Base-by-base conservation (phyloP, 192 early-diverging fungal species). In the Backusella luteola region DNA sequence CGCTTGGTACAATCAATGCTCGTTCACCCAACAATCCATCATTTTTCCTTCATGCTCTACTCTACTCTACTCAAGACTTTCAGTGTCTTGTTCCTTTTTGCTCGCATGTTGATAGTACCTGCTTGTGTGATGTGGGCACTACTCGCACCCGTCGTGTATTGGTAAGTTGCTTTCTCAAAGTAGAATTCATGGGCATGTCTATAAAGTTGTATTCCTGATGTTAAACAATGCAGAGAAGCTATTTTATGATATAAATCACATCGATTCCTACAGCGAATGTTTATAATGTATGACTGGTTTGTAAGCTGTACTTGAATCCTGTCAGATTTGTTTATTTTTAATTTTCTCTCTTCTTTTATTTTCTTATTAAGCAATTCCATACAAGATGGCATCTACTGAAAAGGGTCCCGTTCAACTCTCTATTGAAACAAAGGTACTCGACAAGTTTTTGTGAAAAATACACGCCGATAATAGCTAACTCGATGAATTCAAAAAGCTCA, bases 361-460 rank as follows among this genome's bases (percentile, higher is more conserved):
- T 26, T 34, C 17, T 32, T 71, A 15, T 49, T 49, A 77, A 76
- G 9, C 59, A 53, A 42, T 78, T 73, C 15, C 46, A 21, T 17
- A 19, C 0, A 75, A 41, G 52, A 78, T 81, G 76, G 35, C 76
- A 67, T 70, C 59, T 41, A 67, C 29, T 2, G 74, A 81, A 72
- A 75, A 77, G 46, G 80, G 80, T 6, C 80, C 80, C 42, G 68
- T 81, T 67, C 76, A 81, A 32, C 49, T 56, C 12, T 39, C 73
- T 21, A 81, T 81, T 49, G 80, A 81, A 66, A 8, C 68, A 34
- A 81, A 81, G 76, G 80, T 77, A 78, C 44, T 34, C 2, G 39
- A 26, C 19, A 9, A n/a, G 67, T n/a, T 7, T 49, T 12, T 9
- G 7, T 39, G 9, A 15, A 0, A 15, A 41, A 32, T 12, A 52